Evolutionary conservation across 73 alveolate genomes (phyloP).

Genomic region (Tetrahymena elliotti): DNA sequence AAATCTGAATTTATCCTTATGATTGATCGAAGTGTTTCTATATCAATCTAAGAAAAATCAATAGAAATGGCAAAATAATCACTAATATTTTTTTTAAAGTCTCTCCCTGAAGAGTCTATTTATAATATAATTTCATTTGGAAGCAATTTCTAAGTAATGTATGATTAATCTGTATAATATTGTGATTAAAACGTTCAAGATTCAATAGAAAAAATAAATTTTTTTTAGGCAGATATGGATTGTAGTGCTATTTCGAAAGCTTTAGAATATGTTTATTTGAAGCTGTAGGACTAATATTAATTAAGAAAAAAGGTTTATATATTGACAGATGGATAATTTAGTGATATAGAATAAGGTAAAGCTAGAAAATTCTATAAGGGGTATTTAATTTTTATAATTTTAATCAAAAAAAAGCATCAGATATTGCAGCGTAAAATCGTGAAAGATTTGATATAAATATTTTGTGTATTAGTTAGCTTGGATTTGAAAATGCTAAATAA

Average conservation of each 20-base stretch:
- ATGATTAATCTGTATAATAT: constrained; percentile 17
- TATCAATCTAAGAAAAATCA: constrained; percentile 60
- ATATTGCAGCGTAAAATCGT: neutral
- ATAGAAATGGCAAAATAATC: constrained; percentile 67
- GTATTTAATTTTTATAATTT: neutral
- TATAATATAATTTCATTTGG: constrained; percentile 84
- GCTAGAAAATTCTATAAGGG: constrained; percentile 23
- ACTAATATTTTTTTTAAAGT: constrained; percentile 54
- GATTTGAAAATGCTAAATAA: neutral
- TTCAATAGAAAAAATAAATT: constrained; percentile 18
- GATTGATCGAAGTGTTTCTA: constrained; percentile 82
- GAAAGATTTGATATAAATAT: neutral
- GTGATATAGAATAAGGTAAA: constrained; percentile 51
- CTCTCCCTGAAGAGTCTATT: constrained; percentile 57
- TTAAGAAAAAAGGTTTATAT: constrained; percentile 59
- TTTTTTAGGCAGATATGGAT: constrained; percentile 73
- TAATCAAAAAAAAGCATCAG: neutral
- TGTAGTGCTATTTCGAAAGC: constrained; percentile 84
- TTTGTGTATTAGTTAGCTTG: neutral
- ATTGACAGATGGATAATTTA: constrained; percentile 87
- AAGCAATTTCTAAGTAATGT: constrained; percentile 15
- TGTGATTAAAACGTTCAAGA: constrained; percentile 34
- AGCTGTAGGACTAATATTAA: neutral
- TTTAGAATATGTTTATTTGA: constrained; percentile 39
- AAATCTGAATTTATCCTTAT: constrained; percentile 48